Base-by-base conservation (phyloP, 2,329 filamentous ascomycete genomes). In the Fusarium sp. region DNA sequence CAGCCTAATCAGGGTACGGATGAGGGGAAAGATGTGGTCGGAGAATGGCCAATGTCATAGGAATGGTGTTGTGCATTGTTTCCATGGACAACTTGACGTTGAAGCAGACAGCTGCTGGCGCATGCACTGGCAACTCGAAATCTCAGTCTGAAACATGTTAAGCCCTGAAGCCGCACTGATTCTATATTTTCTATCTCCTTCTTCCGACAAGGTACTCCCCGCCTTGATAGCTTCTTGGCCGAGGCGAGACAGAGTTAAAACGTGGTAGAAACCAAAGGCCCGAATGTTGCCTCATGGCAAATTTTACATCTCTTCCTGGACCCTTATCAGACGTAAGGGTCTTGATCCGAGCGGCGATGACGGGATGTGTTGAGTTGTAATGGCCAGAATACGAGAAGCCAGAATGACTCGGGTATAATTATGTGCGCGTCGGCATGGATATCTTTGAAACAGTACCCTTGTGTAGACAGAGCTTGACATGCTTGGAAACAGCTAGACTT, bases 191-290 rank as follows among this genome's bases (percentile, higher is more conserved):
- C 48, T 57, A 54, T 70, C 26, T 42, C 35, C 45, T 35, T 35
- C 30, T 57, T 69, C 30, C 6, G 45, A 35, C 65, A 70, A 47
- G 66, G 65, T 48, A 33, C 45, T 58, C 66, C 65, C 66, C 58
- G 58, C 65, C 59, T 58, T 45, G 51, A 45, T 65, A 42, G 24
- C 44, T 38, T 44, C 65, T 47, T 61, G 51, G 51, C 28, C n/a
- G 9, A 69, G 16, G 53, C 65, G 33, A 53, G 66, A 33, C 60
- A 44, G 45, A 44, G 45, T 26, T 30, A 54, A 68, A 68, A 61
- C 44, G 36, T 69, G 65, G 44, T 56, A 45, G 58, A 69, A 64
- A 53, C 51, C 44, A 70, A 54, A 65, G 65, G 65, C 65, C 66
- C 66, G 51, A 69, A 53, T 65, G n/a, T 42, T 42, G 30, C 62